Evolutionary conservation across 2,329 filamentous ascomycete genomes (phyloP), one percentile per base, ranked within the genome.

Genomic region (Fusarium buharicum): DNA sequence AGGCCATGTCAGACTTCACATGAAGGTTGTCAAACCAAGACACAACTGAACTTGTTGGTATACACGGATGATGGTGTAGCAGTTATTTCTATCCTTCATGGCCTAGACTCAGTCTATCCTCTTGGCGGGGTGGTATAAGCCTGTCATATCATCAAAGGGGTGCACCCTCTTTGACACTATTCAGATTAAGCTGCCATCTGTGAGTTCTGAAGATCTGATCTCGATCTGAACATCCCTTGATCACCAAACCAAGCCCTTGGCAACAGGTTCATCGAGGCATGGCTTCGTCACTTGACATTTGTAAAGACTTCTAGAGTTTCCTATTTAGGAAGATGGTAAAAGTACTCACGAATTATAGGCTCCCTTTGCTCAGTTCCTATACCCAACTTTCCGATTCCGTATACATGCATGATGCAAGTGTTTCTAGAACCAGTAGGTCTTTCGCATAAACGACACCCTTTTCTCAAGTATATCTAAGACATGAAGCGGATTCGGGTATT

Each of bases 321-420:
- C 22, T 50, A 16, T 50, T 53, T 20, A 50, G 14, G 6, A 6
- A 7, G 1, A 33, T 33, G 30, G 30, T 13, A 33, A 33, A 14
- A 14, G 13, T 33, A n/a, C 13, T 14, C 5, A 14, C 14, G 14
- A 14, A 33, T 7, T 14, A 5, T 6, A 14, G 2, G n/a, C n/a
- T 4, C 13, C 6, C 6, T 5, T n/a, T 7, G 5, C 45, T 8
- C 16, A 28, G 34, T 17, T 14, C 14, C 22, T 11, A 6, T 16
- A n/a, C 33, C 5, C 11, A 20, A 17, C 10, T n/a, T 34, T 5
- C 13, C 12, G 4, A 22, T 27, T 24, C 22, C 11, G 36, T n/a
- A 16, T 8, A 30, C 14, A 17, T 50, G 28, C 24, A 36, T 30
- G 28, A 40, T 54, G 34, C 50, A 54, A 18, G 22, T 34, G 16